Evolutionary conservation across 331 rosid species (phyloP).

Genomic region (Rhamnella rubrinervis): DNA sequence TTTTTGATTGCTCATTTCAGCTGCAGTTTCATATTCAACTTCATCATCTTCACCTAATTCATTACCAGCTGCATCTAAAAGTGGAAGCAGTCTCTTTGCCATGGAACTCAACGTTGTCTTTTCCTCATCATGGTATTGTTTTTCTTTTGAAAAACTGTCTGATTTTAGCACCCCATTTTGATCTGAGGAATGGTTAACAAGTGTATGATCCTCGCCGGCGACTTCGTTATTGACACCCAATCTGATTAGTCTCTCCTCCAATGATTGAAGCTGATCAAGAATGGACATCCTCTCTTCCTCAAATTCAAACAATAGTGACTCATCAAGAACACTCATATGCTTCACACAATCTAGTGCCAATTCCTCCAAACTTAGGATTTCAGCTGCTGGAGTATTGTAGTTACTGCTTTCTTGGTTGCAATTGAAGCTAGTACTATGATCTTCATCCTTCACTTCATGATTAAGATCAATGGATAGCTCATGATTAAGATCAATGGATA

Average conservation of each 20-base stretch:
- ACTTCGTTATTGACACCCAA: constrained; percentile 50
- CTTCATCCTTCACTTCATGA: constrained; percentile 43
- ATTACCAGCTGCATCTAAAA: constrained; percentile 50
- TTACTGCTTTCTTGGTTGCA: constrained; percentile 30
- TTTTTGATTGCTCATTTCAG: constrained; percentile 40
- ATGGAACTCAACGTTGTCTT: constrained; percentile 37
- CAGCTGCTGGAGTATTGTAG: constrained; percentile 25
- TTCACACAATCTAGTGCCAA: constrained; percentile 68
- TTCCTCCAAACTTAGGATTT: constrained; percentile 53
- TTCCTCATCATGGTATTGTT: constrained; percentile 26
- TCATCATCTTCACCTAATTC: constrained; percentile 34
- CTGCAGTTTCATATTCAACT: constrained; percentile 30
- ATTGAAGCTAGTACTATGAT: constrained; percentile 11
- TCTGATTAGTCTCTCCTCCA: constrained; percentile 64
- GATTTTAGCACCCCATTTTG: background rate
- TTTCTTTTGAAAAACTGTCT: constrained; percentile 28
- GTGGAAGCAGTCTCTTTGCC: constrained; percentile 73
- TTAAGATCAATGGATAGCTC: constrained; percentile 56
- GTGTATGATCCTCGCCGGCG: constrained; percentile 34
- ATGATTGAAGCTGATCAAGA: constrained; percentile 69
- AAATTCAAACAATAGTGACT: constrained; percentile 49
- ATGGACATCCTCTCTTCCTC: constrained; percentile 75
- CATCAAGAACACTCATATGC: constrained; percentile 58
- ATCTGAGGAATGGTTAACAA: constrained; percentile 21
- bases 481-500: constrained; percentile 59